phyloP scores from a whole-genome alignment of 208 protist species.

The Borovskyia barvae region DNA sequence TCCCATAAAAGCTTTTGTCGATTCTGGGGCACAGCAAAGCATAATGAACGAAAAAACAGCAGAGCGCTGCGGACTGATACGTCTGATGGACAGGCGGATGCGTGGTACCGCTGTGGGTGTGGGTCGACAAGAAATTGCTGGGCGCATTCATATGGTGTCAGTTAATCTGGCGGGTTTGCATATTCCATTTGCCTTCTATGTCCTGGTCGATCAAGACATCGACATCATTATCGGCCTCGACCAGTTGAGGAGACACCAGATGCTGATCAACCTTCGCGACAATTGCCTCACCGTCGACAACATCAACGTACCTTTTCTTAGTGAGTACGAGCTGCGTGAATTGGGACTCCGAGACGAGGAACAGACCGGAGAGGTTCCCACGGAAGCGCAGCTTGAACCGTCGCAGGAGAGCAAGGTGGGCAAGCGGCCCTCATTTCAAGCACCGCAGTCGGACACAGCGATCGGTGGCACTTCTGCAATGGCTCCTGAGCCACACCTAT shows the following conservation, averaged over 20 bases:
- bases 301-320: slow-evolving; percentile 50
- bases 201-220: slow-evolving; percentile 88
- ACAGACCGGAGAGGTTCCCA: background rate
- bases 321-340: slow-evolving; percentile 48
- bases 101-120: slow-evolving; percentile 87
- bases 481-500: too few relatives aligned
- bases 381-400: background rate
- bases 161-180: slow-evolving; percentile 76
- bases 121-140: slow-evolving; percentile 87
- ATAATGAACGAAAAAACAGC: slow-evolving; percentile 84
- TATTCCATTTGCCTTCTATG: slow-evolving; percentile 83
- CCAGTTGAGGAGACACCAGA: slow-evolving; percentile 87
- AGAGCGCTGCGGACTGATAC: slow-evolving; percentile 82
- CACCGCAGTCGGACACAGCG: background rate
- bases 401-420: background rate
- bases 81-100: slow-evolving; percentile 88
- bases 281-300: slow-evolving; percentile 55
- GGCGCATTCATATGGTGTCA: slow-evolving; percentile 86
- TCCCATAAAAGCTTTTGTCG: slow-evolving; percentile 95
- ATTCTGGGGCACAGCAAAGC: slow-evolving; percentile 83
- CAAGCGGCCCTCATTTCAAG: too few relatives aligned
- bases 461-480: background rate
- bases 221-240: slow-evolving; percentile 96
- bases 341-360: slow-evolving; percentile 3
- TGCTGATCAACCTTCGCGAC: slow-evolving; percentile 63